Evolutionary conservation across 257 asterid genomes (phyloP), one percentile per base, ranked within the genome.

Genomic region (Rhazya stricta): DNA sequence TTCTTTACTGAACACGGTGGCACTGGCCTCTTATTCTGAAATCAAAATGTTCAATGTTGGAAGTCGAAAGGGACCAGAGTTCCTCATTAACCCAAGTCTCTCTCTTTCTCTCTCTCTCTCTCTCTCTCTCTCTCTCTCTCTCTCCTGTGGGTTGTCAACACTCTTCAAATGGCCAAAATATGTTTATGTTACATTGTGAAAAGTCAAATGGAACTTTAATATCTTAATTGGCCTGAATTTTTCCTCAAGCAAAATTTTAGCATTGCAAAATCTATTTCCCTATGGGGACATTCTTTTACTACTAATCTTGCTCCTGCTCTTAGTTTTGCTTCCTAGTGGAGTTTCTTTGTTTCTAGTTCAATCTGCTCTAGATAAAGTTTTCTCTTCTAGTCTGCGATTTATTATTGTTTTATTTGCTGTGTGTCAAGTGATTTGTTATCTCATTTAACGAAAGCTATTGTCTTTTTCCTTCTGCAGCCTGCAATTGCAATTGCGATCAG

Each of bases 401-500:
- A 43, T 69, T 56, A 13, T n/a, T 71, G 32, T n/a, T 46, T 12
- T n/a, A 50, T 60, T 45, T 15, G 23, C 63, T 42, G 34, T 34
- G 43, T 56, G n/a, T 73, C 16, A 21, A 70, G 48, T 25, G 25
- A 23, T 61, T 19, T 36, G 34, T 12, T 2, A 21, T 15, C 9
- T 13, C n/a, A 9, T 36, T 46, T 23, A n/a, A 21, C 21, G 30
- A 65, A 11, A 51, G n/a, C 19, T 45, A 46, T 60, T 68, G 25
- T 65, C 69, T 84, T 79, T n/a, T 46, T 58, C 62, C 74, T 86
- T 84, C 48, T 76, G 79, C 92, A 94, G 99, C 99, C 98, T 77
- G 97, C 98, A 71, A 77, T 94, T 83, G 94, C 99, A 73, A 84
- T 92, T 85, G 89, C 99, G 69, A 94, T 94, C 66, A 79, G 99